Evolutionary conservation across 768 basidiomycete species (phyloP).

Genomic region (Tricholoma matsutake): DNA sequence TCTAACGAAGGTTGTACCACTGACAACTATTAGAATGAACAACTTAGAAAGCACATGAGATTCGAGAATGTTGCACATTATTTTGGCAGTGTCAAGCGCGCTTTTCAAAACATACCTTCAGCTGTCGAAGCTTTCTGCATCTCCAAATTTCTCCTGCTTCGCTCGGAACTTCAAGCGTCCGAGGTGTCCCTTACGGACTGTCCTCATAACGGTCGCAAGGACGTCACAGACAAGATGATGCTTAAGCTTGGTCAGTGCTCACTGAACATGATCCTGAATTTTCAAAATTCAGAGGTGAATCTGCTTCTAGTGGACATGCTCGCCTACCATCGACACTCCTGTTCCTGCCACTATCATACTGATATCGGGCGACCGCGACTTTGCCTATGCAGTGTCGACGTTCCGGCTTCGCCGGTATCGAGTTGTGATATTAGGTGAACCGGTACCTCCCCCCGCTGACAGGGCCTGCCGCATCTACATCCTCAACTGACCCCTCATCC

Average conservation of each 20-base stretch:
- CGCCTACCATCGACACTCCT: slow-evolving; percentile 58
- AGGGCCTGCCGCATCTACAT: too few relatives aligned
- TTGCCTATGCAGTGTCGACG: slow-evolving; percentile 59
- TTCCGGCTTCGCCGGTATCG: slow-evolving; percentile 52
- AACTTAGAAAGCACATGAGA: slow-evolving; percentile 10
- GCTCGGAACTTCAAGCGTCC: slow-evolving; percentile 46
- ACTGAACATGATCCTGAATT: background rate
- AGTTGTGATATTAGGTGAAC: too few relatives aligned
- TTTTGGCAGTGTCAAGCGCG: slow-evolving; percentile 48
- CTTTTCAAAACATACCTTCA: slow-evolving; percentile 58
- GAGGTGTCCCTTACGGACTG: slow-evolving; percentile 43
- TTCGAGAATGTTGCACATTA: slow-evolving; percentile 44
- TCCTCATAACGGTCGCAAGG: slow-evolving; percentile 34
- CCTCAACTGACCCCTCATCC: too few relatives aligned
- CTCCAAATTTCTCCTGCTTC: slow-evolving; percentile 33
- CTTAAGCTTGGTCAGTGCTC: slow-evolving; percentile 41
- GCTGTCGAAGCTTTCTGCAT: slow-evolving; percentile 30
- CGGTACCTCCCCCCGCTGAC: too few relatives aligned
- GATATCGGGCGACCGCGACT: slow-evolving; percentile 66
- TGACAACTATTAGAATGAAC: too few relatives aligned
- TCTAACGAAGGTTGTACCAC: too few relatives aligned
- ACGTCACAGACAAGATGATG: slow-evolving; percentile 50
- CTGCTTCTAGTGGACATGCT: slow-evolving; percentile 58
- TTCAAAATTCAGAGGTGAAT: background rate
- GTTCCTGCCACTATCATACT: slow-evolving; percentile 54